Conservation (phyloP, 305 asterid species). For the Galium porrigens region DNA sequence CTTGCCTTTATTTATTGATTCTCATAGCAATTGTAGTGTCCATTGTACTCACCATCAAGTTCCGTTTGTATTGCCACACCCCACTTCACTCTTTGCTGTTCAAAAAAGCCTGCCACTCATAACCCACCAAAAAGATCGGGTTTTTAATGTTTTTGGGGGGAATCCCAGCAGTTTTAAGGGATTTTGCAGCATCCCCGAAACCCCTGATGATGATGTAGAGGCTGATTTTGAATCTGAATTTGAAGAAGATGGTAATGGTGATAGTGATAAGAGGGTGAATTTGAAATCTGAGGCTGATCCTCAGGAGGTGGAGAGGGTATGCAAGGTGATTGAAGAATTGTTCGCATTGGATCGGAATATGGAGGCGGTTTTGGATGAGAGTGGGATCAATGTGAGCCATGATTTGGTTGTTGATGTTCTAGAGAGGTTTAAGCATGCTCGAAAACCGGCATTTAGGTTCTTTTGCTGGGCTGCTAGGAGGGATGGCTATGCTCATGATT, state of each 20-base stretch:
- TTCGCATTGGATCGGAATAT: constrained; percentile 68
- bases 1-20: constrained; percentile 47
- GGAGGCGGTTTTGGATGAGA: constrained; percentile 81
- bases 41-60: constrained; percentile 40
- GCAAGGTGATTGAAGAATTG: constrained; percentile 63
- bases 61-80: constrained; percentile 63
- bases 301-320: constrained; percentile 57
- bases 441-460: constrained; percentile 83
- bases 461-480: constrained; percentile 59
- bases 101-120: constrained; percentile 42
- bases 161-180: constrained; percentile 20
- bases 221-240: constrained; percentile 35
- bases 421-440: constrained; percentile 63
- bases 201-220: constrained; percentile 15
- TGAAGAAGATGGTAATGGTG: constrained; percentile 27
- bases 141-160: not conserved
- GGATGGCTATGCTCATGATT: constrained; percentile 47
- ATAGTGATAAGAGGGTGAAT: constrained; percentile 18
- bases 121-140: not conserved
- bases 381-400: constrained; percentile 42
- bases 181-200: constrained; percentile 20
- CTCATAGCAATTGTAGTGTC: constrained; percentile 35
- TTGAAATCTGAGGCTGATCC: constrained; percentile 31
- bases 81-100: constrained; percentile 49
- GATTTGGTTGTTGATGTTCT: constrained; percentile 64